Base-by-base conservation (phyloP, 257 asterid genomes). In the Primulina eburnea region DNA sequence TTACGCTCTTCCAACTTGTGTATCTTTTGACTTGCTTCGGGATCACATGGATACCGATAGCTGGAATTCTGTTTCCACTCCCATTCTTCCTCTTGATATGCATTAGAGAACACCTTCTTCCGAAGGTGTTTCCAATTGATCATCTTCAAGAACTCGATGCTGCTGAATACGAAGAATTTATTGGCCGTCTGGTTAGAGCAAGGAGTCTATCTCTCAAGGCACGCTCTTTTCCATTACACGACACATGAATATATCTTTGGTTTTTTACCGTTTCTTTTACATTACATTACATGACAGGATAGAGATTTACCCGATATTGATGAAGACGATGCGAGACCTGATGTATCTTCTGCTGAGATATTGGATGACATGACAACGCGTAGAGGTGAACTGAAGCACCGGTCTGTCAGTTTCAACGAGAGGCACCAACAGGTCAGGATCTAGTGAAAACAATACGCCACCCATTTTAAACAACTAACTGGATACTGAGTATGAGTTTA, bases 371-470 rank as follows among this genome's bases (percentile, higher is more conserved):
- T 92, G 83, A 82, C 88, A 1, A 92, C 97, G 4, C 82, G 77
- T 58, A 85, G 96, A 83, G 98, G 98, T 30, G 98, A 92, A 71
- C 60, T 92, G 72, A 92, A 89, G 86, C 96, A 69, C 74, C 80
- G 90, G 64, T 80, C 97, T 1, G 60, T 73, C 30, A 92, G 96
- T 91, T 83, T 85, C 84, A 90, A 79, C 32, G 90, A 86, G 20
- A 83, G 84, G 75, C 92, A 84, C 60, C 77, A 60, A 82, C 96
- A 84, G 88, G 89, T 80, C 57, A n/a, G 75, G 55, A 37, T 43
- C 60, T 63, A 3, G 4, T 8, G 34, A 7, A 26, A 2, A 2
- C 2, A 26, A 67, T 20, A 0, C 40, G 17, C 52, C n/a, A 11
- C 52, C 38, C 60, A 1, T 58, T 67, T 67, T 38, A 6, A 29